Percentiles rank a stretch among this genome's conserved stretches.
These are phyloP conservation scores for Pyrenochaeta sp. DNA, from an alignment of 2,329 filamentous ascomycete genomes.

Conservation along the genomic window DNA sequence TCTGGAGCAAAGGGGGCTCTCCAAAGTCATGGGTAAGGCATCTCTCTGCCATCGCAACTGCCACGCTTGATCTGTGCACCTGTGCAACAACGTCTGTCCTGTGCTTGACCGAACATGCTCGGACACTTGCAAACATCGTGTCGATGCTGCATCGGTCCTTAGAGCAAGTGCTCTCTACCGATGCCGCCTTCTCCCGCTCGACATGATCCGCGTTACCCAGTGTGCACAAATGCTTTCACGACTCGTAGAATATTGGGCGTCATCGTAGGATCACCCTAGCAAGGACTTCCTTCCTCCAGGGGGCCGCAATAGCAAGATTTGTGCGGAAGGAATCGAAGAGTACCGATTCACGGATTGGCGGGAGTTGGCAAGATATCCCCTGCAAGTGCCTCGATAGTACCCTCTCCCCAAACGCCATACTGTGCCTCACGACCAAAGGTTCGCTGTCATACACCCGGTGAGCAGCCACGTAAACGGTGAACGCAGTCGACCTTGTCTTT, in stretches of 20 bases:
- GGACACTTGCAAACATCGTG: conserved; percentile 11
- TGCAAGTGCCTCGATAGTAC: conserved; percentile 21
- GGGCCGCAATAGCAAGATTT: conserved; percentile 24
- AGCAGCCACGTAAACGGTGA: conserved; percentile 39
- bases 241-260: conserved; percentile 22
- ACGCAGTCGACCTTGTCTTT: conserved; percentile 21
- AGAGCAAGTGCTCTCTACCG: conserved; percentile 12
- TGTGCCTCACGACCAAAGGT: conserved; percentile 8
- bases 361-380: conserved; percentile 19
- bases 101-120: conserved; percentile 21
- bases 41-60: conserved; percentile 1
- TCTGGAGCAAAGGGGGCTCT: conserved; percentile 18
- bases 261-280: conserved; percentile 14
- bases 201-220: conserved; percentile 8
- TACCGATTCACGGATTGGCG: conserved; percentile 22
- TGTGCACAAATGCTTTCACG: conserved; percentile 6
- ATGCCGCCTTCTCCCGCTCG: conserved; percentile 11
- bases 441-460: conserved; percentile 18
- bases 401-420: conserved; percentile 8
- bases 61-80: conserved; percentile 9
- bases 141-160: conserved; percentile 21
- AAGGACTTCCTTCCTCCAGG: conserved; percentile 22
- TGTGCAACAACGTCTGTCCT: conserved; percentile 15
- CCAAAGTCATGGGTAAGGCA: conserved; percentile 11
- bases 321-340: conserved; percentile 30